A percentile compares a stretch with the other conserved stretches of the same genome.
Evolutionary conservation across 116 monocot species (phyloP).

Genomic region (Dioscorea cayenensis): DNA sequence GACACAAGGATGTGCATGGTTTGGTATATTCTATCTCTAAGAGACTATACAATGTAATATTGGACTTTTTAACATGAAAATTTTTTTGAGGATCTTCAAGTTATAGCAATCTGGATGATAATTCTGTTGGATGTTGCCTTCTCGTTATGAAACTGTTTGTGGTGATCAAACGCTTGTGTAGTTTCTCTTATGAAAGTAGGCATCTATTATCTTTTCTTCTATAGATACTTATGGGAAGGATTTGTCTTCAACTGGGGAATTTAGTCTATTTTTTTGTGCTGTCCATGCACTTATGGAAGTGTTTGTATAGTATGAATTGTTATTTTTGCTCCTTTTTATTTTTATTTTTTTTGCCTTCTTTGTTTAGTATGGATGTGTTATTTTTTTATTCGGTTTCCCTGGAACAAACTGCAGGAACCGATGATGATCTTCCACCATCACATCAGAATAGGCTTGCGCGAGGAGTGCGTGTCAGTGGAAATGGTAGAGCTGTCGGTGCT

Average conservation of each 20-base stretch:
- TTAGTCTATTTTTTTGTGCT: background rate
- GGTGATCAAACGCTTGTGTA: too few relatives aligned
- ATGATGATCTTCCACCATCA: conserved; percentile 74
- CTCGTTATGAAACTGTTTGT: too few relatives aligned
- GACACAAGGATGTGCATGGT: too few relatives aligned
- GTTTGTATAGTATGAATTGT: background rate
- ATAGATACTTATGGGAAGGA: background rate
- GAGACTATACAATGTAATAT: too few relatives aligned
- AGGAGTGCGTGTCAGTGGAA: conserved; percentile 45
- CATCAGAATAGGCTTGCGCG: conserved; percentile 55
- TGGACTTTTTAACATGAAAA: too few relatives aligned
- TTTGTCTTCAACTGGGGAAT: background rate
- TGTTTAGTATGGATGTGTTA: background rate
- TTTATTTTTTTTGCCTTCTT: conserved; percentile 2
- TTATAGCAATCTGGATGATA: too few relatives aligned
- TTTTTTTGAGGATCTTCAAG: too few relatives aligned
- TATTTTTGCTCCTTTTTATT: background rate
- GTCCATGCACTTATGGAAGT: background rate
- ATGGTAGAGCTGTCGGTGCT: conserved; percentile 50
- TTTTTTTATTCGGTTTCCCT: background rate
- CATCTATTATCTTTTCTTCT: background rate
- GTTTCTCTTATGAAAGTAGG: too few relatives aligned
- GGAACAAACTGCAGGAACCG: conserved; percentile 47
- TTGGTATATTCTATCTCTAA: too few relatives aligned
- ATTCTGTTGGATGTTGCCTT: too few relatives aligned